A percentile compares a stretch with the other conserved stretches of the same genome.
Conservation (phyloP, 768 basidiomycete species). For the Strobilomyces dryophilus region DNA sequence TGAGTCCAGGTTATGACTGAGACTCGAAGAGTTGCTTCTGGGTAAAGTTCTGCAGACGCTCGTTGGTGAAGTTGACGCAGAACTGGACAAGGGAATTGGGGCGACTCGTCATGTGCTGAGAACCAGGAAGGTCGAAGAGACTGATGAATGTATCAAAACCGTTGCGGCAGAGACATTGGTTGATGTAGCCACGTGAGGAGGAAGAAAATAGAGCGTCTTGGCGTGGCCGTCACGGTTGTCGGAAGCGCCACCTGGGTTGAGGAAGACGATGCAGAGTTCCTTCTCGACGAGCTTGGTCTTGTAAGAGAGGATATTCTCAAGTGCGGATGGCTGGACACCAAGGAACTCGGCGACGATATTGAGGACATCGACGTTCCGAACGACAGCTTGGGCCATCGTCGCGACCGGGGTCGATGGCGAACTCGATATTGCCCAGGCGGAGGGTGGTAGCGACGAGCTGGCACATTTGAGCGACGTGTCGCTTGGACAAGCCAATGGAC, state of each 20-base stretch:
- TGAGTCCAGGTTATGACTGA: slow-evolving; percentile 78
- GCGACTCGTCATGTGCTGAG: slow-evolving; percentile 70
- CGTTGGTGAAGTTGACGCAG: no score
- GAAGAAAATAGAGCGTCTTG: slow-evolving; percentile 87
- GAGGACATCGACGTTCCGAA: slow-evolving; percentile 81
- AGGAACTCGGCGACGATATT: slow-evolving; percentile 70
- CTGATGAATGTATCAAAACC: slow-evolving; percentile 92
- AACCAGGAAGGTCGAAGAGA: slow-evolving; percentile 89
- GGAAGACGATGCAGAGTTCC: slow-evolving; percentile 95
- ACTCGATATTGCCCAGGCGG: slow-evolving; percentile 94
- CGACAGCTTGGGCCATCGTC: slow-evolving; percentile 93
- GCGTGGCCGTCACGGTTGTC: slow-evolving; percentile 94
- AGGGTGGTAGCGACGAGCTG: slow-evolving; percentile 94
- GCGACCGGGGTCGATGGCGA: slow-evolving; percentile 72
- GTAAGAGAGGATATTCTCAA: slow-evolving; percentile 84
- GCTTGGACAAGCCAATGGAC: slow-evolving; percentile 88
- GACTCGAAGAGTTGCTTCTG: no score
- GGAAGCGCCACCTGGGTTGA: slow-evolving; percentile 90
- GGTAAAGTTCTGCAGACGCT: no score
- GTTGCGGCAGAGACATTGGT: slow-evolving; percentile 90
- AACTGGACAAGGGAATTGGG: no score
- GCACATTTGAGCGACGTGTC: slow-evolving; percentile 92
- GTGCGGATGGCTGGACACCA: slow-evolving; percentile 65
- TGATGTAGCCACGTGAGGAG: slow-evolving; percentile 95
- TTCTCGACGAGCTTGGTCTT: slow-evolving; percentile 91